These are phyloP conservation scores for Aspergillus fijiensis DNA, from an alignment of 2,329 filamentous ascomycete species.

Conservation along the genomic window DNA sequence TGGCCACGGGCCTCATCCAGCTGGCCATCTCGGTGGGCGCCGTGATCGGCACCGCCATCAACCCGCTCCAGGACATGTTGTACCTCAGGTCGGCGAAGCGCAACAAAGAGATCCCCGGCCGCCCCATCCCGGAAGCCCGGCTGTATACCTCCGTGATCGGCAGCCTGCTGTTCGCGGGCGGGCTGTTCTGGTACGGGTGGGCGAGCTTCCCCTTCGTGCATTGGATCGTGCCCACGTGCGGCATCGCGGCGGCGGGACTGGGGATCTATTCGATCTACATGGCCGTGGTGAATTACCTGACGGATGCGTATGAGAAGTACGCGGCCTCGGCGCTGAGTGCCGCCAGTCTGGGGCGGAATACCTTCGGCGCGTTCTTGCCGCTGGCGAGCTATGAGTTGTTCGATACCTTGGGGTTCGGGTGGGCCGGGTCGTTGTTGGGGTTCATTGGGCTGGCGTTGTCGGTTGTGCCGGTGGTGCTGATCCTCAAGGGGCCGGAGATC, in stretches of 20 bases:
- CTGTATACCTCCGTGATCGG: conserved; percentile 46
- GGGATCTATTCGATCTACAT: conserved; percentile 48
- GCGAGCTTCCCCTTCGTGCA: conserved; percentile 25
- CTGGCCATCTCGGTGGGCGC: conserved; percentile 46
- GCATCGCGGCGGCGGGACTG: conserved; percentile 39
- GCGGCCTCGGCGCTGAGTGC: conserved; percentile 50
- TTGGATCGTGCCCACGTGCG: conserved; percentile 37
- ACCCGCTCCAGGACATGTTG: conserved; percentile 39
- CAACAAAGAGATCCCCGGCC: conserved; percentile 39
- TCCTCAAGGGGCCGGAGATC: conserved; percentile 44
- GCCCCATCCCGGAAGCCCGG: conserved; percentile 45
- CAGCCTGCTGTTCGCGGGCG: conserved; percentile 36
- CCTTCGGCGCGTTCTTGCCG: conserved; percentile 49
- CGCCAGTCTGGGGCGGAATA: conserved; percentile 47
- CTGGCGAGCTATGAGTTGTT: conserved; percentile 45
- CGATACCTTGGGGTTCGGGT: conserved; percentile 42
- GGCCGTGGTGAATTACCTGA: conserved; percentile 51
- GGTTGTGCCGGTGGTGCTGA: conserved; percentile 42
- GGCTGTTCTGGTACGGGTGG: conserved; percentile 41
- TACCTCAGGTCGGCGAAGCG: conserved; percentile 23
- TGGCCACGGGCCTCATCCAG: conserved; percentile 41
- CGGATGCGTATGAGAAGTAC: conserved; percentile 50
- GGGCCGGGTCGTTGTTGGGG: conserved; percentile 46
- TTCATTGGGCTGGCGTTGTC: conserved; percentile 44
- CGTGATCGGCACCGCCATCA: conserved; percentile 42